Base-by-base conservation (phyloP, 2,329 filamentous ascomycete genomes). In the Aureobasidium sp. region DNA sequence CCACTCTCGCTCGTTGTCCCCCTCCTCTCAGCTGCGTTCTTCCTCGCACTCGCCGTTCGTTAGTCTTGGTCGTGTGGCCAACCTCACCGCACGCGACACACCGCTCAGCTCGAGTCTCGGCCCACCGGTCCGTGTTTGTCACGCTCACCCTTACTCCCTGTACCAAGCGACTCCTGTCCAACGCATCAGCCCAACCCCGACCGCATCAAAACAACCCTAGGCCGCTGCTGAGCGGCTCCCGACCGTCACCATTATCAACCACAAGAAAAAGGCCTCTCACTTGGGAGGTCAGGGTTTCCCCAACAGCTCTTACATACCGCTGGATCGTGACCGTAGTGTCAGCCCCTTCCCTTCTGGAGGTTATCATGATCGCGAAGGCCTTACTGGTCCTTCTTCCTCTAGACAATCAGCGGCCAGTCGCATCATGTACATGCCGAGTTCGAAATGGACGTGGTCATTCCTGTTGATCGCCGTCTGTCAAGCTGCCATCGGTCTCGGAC, bases 361-460 rank as follows among this genome's bases (percentile, higher is more conserved):
- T 26, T 82, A 77, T 71, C 79, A 82, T 74, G 73, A 79, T 68
- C 77, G 81, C 69, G 74, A 82, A 75, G 81, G 75, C 65, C 77
- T 81, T 74, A 66, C 77, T 72, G 43, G 74, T 69, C 46, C 69
- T 66, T 67, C 66, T 71, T 57, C 47, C 46, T 63, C 63, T 44
- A 64, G 52, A 71, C 68, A 66, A 68, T 67, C 70, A 75, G 71
- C 66, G 65, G 65, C 71, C 71, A 69, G 63, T 66, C 70, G 71
- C 68, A 84, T 76, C 69, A 85, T 92, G 79, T 93, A 92, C 72
- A 85, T 89, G 69, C 87, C 95, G 69, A 89, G 86, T 72, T 89
- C 89, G 63, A 84, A 82, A 71, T 99, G 94, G 93, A 92, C 92
- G 17, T 93, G 91, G 81, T 80, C 85, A 65, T 97, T 97, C 73